Evolutionary conservation across 2,329 filamentous ascomycete genomes (phyloP), one percentile per base, ranked within the genome.

Genomic region (Nectriaceae sp.): DNA sequence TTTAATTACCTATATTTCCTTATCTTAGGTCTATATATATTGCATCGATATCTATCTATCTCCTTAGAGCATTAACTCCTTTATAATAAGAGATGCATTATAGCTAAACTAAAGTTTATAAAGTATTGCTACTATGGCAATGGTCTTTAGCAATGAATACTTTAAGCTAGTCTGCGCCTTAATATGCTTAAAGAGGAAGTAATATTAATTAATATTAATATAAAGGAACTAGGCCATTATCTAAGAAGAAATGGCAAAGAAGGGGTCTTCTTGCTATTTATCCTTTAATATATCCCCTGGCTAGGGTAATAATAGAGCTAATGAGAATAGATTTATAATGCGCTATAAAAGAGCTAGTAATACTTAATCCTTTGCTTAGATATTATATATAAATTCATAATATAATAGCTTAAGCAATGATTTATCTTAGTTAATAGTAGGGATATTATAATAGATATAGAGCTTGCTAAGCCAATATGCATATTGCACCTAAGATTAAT

Each of bases 341-440:
- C 15, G 15, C 8, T 31, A 31, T 8, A 31, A 31, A 8, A 31
- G 26, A 8, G 8, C 8, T 8, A 31, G 26, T 31, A 16, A 49
- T 24, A 21, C 48, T 16, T 22, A 40, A 10, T 51, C 46, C 22
- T 15, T 47, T 36, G 37, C 22, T 40, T 37, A 51, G 21, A 46
- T 40, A 21, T 44, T 48, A 2, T 24, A 6, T 1, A 15, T 18
- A 21, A 44, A 24, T 8, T 15, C 15, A 31, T 8, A 8, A 8
- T 31, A 8, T 31, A 31, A 31, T 8, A 8, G 15, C 26, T n/a
- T n/a, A n/a, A n/a, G n/a, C n/a, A n/a, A n/a, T n/a, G n/a, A n/a
- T n/a, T n/a, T n/a, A n/a, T 31, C 26, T 31, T 31, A 31, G 15
- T 8, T 31, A 31, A 31, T 8, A 31, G 8, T 15, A 8, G 15